Base-by-base conservation (phyloP, 78 protist species). In the Monocercomonoides exilis region DNA sequence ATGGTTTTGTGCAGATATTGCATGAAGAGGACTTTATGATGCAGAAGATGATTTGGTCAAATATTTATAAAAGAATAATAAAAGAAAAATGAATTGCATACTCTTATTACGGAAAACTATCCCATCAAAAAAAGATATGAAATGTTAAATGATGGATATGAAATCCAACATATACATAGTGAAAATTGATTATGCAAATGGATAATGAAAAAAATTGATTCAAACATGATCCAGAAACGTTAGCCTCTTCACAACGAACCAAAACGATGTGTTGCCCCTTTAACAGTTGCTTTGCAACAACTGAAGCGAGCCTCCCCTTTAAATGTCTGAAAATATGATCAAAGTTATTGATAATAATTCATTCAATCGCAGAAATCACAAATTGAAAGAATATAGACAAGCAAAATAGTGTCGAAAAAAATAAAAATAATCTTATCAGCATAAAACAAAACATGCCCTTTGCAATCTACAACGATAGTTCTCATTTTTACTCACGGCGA, bases 251-350 rank as follows among this genome's bases (percentile, higher is more conserved):
- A 90, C 96, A 92, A 54, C 99, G 95, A 3, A 81, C 82, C 42
- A 79, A 41, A 4, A 91, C 95, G 79, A 98, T 93, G 11, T 91
- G 77, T 88, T 94, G 96, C 41, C 99, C 99, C 11, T 21, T 21
- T 32, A 96, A 91, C 2, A 97, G 94, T 92, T 97, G 95, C 94
- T 98, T 98, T 91, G 99, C 98, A 41, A 96, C 88, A 44, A 87
- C 88, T 34, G 99, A 94, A 21, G 99, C 99, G 29, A 98, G 95
- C 43, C 99, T 97, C 70, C 99, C 99, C 0, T 96, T 79, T 33
- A 98, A 90, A 92, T 97, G 99, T 77, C 95, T 98, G 29, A 90
- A 80, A 80, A n/a, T n/a, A n/a, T n/a, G n/a, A n/a, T n/a, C n/a
- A n/a, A n/a, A n/a, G n/a, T 94, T 92, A 88, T 98, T 99, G 44